phyloP scores from a whole-genome alignment of 768 basidiomycete genomes.

The Rhodotorula kratochvilovae region DNA sequence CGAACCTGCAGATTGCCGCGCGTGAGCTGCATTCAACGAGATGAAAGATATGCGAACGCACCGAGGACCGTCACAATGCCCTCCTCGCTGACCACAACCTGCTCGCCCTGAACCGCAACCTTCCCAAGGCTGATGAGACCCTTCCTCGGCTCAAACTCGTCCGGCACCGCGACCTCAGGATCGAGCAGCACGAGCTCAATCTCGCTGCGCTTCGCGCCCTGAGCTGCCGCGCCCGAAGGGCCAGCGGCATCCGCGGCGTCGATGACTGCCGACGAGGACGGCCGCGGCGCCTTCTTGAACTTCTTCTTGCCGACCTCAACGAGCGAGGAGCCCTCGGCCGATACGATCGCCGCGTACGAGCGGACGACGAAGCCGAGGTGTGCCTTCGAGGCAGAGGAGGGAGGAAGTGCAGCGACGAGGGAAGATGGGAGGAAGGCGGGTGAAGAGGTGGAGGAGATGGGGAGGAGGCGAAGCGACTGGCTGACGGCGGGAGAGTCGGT shows the following conservation, averaged over 20 bases:
- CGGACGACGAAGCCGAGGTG: slow-evolving; percentile 31
- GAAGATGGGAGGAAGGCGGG: slow-evolving; percentile 17
- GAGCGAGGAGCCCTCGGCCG: neutral
- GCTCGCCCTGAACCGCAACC: slow-evolving; percentile 14
- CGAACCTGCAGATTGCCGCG: neutral
- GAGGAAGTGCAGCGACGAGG: slow-evolving; percentile 20
- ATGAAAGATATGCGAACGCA: neutral
- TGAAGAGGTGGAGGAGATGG: slow-evolving; percentile 11
- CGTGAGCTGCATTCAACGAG: neutral
- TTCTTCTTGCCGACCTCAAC: slow-evolving; percentile 35
- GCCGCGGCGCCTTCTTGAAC: slow-evolving; percentile 34
- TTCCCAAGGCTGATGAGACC: slow-evolving; percentile 28
- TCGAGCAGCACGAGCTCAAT: slow-evolving; percentile 34
- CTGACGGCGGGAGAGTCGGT: neutral
- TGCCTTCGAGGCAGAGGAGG: slow-evolving; percentile 13
- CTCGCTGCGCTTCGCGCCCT: slow-evolving; percentile 1
- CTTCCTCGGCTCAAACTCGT: slow-evolving; percentile 10
- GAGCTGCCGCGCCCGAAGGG: neutral
- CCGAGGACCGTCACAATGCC: slow-evolving; percentile 30
- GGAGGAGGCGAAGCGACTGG: slow-evolving; percentile 20
- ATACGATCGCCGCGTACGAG: neutral
- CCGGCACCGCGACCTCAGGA: slow-evolving; percentile 9
- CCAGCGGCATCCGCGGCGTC: slow-evolving; percentile 17
- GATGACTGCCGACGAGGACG: slow-evolving; percentile 26
- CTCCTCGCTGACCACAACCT: slow-evolving; percentile 37